phyloP scores from a whole-genome alignment of 257 asterid species.

The Ligustrum vulgare region DNA sequence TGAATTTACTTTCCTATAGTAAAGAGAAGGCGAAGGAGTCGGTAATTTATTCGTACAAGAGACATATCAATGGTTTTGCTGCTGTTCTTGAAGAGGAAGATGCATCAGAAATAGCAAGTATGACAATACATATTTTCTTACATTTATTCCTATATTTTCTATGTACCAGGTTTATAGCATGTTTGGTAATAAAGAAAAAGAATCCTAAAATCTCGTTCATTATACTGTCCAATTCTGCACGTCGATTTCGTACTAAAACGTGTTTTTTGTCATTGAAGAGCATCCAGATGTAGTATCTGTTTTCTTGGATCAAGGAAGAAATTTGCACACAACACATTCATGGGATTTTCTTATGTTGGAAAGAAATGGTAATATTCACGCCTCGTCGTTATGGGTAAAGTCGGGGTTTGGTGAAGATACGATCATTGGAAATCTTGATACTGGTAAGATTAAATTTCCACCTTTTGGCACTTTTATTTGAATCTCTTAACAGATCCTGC shows the following conservation, averaged over 20 bases:
- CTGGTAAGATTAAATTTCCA: conserved; percentile 22
- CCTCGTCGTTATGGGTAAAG: conserved; percentile 36
- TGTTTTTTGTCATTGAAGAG: conserved; percentile 16
- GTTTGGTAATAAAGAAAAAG: background rate
- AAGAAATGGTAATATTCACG: conserved; percentile 19
- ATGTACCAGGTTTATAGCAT: background rate
- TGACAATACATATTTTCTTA: background rate
- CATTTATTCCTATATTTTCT: background rate
- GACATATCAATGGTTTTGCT: conserved; percentile 54
- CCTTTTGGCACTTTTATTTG: background rate
- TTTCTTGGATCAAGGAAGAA: conserved; percentile 23
- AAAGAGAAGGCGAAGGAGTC: conserved; percentile 37
- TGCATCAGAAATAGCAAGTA: conserved; percentile 36
- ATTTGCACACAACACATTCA: conserved; percentile 41
- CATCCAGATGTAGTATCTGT: conserved; percentile 45
- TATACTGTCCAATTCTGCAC: background rate
- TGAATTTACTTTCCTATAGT: conserved; percentile 14
- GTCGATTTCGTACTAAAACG: background rate
- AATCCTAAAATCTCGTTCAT: too few species aligned
- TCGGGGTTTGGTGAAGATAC: conserved; percentile 35
- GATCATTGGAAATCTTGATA: conserved; percentile 42
- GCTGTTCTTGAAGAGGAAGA: conserved; percentile 40
- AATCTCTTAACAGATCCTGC: background rate
- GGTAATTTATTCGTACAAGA: conserved; percentile 41
- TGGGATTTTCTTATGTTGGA: conserved; percentile 46